Evolutionary conservation across 2,329 filamentous ascomycete species (phyloP), one percentile per base, ranked within the genome.

Genomic region (Cercospora sesami): DNA sequence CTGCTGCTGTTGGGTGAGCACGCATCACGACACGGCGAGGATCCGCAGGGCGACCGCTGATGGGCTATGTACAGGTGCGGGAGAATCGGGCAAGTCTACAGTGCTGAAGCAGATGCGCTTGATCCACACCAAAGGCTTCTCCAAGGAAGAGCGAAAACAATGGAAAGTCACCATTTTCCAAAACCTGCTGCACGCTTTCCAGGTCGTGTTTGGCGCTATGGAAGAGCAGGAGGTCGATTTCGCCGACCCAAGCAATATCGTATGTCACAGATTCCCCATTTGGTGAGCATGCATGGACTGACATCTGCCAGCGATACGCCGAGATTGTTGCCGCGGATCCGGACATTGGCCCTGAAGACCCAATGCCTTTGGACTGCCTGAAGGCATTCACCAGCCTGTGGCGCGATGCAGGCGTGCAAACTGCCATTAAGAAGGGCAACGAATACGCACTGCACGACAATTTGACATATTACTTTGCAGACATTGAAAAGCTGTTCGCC

Each of bases 101-200:
- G 94, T 98, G 68, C 87, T 98, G 73, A 98, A 98, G 84, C 94
- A 98, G 85, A 98, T 99, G 95, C 94, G 94, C 80, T 89, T 99
- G 80, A 97, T 99, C 75, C 95, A 98, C 80, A 89, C 93, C 14
- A 90, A 93, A 80, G 94, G 95, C 61, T 98, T 98, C 83, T 92
- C 89, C 77, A 91, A 92, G 76, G 89, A 88, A 72, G 95, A 98
- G 80, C 92, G 93, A 80, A 89, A 96, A 72, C 93, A 97, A 84
- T 96, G 93, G 86, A 93, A 95, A 75, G 91, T 93, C 16, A 94
- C 97, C 76, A 94, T 98, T 73, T 98, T 97, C 81, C 94, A 90
- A 81, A 99, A 99, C 80, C 86, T 98, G 72, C 85, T 97, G 62
- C 92, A 96, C 74, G 94, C 94, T 2, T 95, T 97, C 83, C 92